Conservation (phyloP, 208 protist genomes). For the Acanthamoeba healyi region DNA sequence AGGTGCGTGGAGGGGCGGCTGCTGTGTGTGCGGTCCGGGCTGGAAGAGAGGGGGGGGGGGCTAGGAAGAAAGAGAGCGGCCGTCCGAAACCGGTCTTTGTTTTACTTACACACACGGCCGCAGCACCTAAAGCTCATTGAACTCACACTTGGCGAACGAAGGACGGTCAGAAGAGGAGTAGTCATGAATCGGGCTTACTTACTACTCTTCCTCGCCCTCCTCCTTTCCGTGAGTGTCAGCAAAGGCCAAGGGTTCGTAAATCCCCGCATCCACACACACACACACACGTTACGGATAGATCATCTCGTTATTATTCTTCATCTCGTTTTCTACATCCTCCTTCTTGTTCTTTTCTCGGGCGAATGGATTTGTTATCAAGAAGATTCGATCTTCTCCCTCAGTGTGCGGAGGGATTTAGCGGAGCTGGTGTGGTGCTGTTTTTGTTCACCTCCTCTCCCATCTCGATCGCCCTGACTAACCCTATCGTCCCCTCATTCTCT, state of each 20-base stretch:
- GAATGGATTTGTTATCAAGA: too few relatives aligned
- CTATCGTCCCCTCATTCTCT: not conserved
- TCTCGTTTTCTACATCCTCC: not conserved
- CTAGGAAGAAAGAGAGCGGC: not conserved
- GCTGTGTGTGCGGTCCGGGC: too few relatives aligned
- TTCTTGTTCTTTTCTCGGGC: not conserved
- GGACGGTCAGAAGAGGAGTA: not conserved
- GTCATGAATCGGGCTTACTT: conserved; percentile 66
- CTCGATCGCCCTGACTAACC: not conserved
- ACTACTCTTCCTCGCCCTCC: conserved; percentile 60
- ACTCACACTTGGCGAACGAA: conserved; percentile 12
- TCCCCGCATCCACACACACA: not conserved
- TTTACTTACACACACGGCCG: conserved; percentile 54
- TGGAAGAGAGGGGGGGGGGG: not conserved
- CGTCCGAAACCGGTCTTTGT: not conserved
- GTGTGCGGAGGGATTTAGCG: too few relatives aligned
- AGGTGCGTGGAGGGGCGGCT: not conserved
- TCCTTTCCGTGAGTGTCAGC: conserved; percentile 55
- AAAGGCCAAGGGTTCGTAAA: not conserved
- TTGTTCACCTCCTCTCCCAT: too few relatives aligned
- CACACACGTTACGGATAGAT: too few relatives aligned
- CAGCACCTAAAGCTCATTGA: conserved; percentile 34
- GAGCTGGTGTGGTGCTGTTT: not conserved
- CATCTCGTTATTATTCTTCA: not conserved
- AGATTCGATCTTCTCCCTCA: too few relatives aligned